Conservation (phyloP, 1,139 yeast genomes). For the Barnettozyma hawaiiensis region DNA sequence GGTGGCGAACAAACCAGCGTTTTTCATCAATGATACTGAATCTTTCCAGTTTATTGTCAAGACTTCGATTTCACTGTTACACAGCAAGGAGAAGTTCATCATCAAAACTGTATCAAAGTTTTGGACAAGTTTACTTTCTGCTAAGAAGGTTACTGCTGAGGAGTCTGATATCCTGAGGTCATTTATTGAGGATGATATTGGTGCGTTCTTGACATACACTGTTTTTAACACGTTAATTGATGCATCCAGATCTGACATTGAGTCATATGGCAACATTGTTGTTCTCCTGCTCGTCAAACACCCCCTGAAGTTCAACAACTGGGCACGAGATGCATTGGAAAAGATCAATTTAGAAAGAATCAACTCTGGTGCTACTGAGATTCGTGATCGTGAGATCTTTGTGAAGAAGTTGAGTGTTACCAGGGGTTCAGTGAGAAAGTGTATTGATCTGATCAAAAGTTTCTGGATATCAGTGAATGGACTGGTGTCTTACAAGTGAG, state of each 20-base stretch:
- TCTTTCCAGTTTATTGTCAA: slow-evolving; percentile 35
- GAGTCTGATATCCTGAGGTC: slow-evolving; percentile 39
- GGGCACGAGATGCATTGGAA: slow-evolving; percentile 38
- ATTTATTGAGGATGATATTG: slow-evolving; percentile 35
- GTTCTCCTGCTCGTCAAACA: slow-evolving; percentile 48
- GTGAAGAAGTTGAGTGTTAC: slow-evolving; percentile 53
- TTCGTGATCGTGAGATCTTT: slow-evolving; percentile 32
- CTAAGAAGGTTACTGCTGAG: slow-evolving; percentile 46
- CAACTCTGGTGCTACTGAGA: slow-evolving; percentile 17
- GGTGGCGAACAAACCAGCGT: slow-evolving; percentile 45
- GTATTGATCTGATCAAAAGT: slow-evolving; percentile 49
- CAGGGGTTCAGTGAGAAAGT: slow-evolving; percentile 54
- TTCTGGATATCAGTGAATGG: slow-evolving; percentile 54
- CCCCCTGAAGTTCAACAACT: slow-evolving; percentile 41
- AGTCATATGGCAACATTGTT: slow-evolving; percentile 49
- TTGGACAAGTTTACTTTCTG: slow-evolving; percentile 53
- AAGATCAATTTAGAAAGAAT: slow-evolving; percentile 29
- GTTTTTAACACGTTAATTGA: slow-evolving; percentile 36
- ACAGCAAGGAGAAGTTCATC: slow-evolving; percentile 58
- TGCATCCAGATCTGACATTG: slow-evolving; percentile 59
- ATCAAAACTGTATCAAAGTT: slow-evolving; percentile 57
- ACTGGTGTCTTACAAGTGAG: slow-evolving; percentile 23
- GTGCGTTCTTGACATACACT: slow-evolving; percentile 32
- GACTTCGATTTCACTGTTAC: slow-evolving; percentile 38
- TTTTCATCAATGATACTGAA: slow-evolving; percentile 36